These are phyloP conservation scores for Pelargonium cotyledonis DNA, from an alignment of 441 rosid genomes.

Conservation along the genomic window DNA sequence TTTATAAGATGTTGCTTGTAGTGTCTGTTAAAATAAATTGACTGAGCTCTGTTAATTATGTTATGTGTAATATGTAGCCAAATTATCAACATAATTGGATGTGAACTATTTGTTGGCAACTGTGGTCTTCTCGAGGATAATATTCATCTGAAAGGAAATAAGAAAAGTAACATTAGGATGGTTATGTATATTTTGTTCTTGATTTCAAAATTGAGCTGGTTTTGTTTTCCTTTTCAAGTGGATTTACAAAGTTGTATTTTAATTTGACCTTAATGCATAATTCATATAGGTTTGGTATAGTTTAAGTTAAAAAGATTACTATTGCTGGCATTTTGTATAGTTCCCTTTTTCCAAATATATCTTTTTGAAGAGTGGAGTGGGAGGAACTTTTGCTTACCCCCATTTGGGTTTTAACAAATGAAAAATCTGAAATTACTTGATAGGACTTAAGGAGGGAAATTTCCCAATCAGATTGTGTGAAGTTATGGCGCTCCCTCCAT, in stretches of 20 bases:
- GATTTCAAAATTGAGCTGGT: neutral
- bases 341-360: neutral
- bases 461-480: neutral
- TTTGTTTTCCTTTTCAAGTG: neutral
- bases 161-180: slow-evolving; percentile 1
- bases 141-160: neutral
- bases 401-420: neutral
- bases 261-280: neutral
- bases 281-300: neutral
- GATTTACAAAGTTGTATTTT: neutral
- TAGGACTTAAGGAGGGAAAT: neutral
- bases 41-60: neutral
- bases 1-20: neutral
- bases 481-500: too few relatives aligned
- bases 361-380: neutral
- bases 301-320: too few relatives aligned
- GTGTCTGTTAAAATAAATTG: neutral
- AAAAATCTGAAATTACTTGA: neutral
- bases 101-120: neutral
- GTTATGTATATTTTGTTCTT: neutral
- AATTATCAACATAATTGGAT: neutral
- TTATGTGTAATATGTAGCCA: neutral
- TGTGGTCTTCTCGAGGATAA: neutral
- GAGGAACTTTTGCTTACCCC: neutral
- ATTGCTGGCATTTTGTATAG: neutral